A percentile compares a stretch with the other conserved stretches of the same genome.
Conservation (phyloP, 2,329 filamentous ascomycete species). For the Paraphoma chrysanthemicola region DNA sequence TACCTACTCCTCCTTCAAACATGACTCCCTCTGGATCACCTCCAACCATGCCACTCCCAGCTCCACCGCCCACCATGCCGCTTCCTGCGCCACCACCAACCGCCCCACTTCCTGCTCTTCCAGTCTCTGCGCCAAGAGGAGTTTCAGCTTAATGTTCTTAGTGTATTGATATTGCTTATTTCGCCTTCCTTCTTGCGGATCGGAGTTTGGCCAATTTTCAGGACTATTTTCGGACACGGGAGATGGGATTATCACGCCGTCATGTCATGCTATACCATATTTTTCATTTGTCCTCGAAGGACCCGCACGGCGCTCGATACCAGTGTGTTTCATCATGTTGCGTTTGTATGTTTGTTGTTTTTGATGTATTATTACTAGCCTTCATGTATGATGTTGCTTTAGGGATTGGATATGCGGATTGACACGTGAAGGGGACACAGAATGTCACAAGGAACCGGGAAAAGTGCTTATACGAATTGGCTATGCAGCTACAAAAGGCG, state of each 20-base stretch:
- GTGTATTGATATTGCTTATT: not conserved
- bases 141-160: not conserved
- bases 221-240: not conserved
- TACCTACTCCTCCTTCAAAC: slow-evolving; percentile 2
- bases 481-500: too few relatives aligned
- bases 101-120: slow-evolving; percentile 51
- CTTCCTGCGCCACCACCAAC: slow-evolving; percentile 56
- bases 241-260: not conserved
- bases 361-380: not conserved
- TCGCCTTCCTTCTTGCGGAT: not conserved
- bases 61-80: slow-evolving; percentile 15
- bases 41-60: not conserved
- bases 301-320: not conserved
- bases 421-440: too few relatives aligned
- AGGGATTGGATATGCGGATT: too few relatives aligned
- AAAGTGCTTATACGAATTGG: too few relatives aligned
- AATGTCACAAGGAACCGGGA: too few relatives aligned
- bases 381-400: not conserved
- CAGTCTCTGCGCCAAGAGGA: slow-evolving; percentile 15
- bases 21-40: not conserved
- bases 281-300: not conserved
- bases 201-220: not conserved
- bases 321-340: not conserved
- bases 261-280: not conserved
- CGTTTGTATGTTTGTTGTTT: not conserved